Evolutionary conservation across 2,329 filamentous ascomycete genomes (phyloP).

Genomic region (Aspergillus sojae): DNA sequence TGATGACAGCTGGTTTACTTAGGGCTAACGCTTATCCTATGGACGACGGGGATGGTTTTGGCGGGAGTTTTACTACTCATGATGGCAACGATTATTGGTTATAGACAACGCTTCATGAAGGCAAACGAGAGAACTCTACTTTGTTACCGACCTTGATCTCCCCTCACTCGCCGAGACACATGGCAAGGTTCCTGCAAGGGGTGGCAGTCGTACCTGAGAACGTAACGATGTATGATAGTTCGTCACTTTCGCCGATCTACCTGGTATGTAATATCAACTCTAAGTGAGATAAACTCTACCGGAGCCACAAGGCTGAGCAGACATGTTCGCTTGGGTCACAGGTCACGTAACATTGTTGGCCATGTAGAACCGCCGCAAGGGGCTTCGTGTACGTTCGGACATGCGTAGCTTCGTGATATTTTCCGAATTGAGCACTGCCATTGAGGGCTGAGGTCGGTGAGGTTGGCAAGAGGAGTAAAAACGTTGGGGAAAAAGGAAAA

Average conservation of each 20-base stretch:
- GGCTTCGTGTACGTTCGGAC: not conserved
- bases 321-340: not conserved
- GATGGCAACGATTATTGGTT: not conserved
- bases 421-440: not conserved
- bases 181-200: slow-evolving; percentile 8
- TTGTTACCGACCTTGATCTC: not conserved
- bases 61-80: not conserved
- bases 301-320: slow-evolving; percentile 1
- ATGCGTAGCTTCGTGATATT: not conserved
- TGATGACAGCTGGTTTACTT: slow-evolving; percentile 44
- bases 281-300: slow-evolving; percentile 15
- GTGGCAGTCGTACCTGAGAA: not conserved
- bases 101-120: slow-evolving; percentile 1
- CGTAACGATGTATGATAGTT: slow-evolving; percentile 14
- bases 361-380: not conserved
- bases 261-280: slow-evolving; percentile 7
- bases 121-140: not conserved
- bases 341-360: not conserved
- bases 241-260: not conserved
- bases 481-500: no score
- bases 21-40: slow-evolving; percentile 17
- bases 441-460: not conserved
- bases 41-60: not conserved
- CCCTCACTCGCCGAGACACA: not conserved
- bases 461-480: not conserved